Conservation (phyloP, 148 eudicot genomes). For the Rhododendron simsii region DNA sequence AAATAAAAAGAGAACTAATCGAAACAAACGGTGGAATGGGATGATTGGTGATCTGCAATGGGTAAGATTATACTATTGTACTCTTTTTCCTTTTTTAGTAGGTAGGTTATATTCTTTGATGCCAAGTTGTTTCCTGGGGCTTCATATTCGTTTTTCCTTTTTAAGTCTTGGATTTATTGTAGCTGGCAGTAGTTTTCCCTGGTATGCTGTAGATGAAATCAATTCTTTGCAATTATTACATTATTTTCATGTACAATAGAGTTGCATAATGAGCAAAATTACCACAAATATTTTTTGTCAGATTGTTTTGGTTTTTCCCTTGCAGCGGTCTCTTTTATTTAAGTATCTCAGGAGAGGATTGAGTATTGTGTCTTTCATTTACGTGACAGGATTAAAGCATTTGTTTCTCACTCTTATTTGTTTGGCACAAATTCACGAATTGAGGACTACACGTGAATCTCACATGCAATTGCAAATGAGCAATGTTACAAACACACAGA, state of each 20-base stretch:
- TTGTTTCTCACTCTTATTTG: background rate
- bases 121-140: background rate
- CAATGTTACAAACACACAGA: too few relatives aligned
- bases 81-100: background rate
- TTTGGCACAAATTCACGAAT: background rate
- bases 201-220: background rate
- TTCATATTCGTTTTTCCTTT: background rate
- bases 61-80: background rate
- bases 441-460: background rate
- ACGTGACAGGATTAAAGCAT: too few relatives aligned
- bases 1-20: too few relatives aligned
- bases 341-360: background rate
- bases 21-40: conserved; percentile 14
- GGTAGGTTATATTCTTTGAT: background rate
- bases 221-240: background rate
- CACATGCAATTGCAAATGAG: background rate
- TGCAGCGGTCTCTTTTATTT: background rate
- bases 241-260: background rate
- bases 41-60: background rate
- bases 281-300: background rate
- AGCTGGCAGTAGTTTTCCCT: background rate
- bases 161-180: background rate
- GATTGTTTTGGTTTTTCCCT: background rate
- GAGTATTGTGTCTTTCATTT: background rate
- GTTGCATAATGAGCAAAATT: background rate